Evolutionary conservation across 2,329 filamentous ascomycete species (phyloP), one percentile per base, ranked within the genome.

Genomic region (Fusarium brevicatenulatum): DNA sequence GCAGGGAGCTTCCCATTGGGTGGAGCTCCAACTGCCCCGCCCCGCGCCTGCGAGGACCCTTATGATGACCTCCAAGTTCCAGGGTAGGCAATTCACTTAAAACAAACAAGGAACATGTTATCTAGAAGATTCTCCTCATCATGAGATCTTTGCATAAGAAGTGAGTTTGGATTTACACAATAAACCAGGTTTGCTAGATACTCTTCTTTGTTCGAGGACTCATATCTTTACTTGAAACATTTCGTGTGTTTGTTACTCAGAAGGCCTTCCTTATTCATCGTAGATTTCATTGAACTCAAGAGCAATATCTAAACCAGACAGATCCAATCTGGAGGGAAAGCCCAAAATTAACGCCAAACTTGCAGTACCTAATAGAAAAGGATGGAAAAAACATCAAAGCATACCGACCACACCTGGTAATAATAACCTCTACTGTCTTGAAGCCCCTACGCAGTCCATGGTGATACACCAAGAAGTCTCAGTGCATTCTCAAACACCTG

Each of bases 401-500:
- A 52, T 11, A 1, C 4, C 11, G n/a, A 25, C n/a, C 32, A 52
- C n/a, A 34, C 15, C 7, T 8, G 9, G 6, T 3, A 25, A 11
- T 18, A 19, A 11, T 3, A 21, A 2, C 4, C 7, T 25, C 12
- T 2, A 25, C 7, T 16, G 16, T 2, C 3, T 8, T 25, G n/a
- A 3, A 15, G 9, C 6, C 23, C 7, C 54, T n/a, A 76, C 8
- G 47, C 2, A 2, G 34, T 64, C 71, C 66, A 77, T 1, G 76
- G 72, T 4, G 66, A 28, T 3, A 79, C 28, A 3, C 77, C 86
- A 71, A 90, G 81, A 71, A 84, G 80, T 42, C 81, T 81, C 21
- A 79, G n/a, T 0, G 58, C 78, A 49, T 79, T 79, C 62, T 76
- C 76, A n/a, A 79, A 64, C 3, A 79, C 78, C 43, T 78, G 76